A percentile compares a stretch with the other conserved stretches of the same genome.
Evolutionary conservation across 495 filamentous ascomycete genomes (phyloP).

Genomic region (Wilcoxina mikolae): DNA sequence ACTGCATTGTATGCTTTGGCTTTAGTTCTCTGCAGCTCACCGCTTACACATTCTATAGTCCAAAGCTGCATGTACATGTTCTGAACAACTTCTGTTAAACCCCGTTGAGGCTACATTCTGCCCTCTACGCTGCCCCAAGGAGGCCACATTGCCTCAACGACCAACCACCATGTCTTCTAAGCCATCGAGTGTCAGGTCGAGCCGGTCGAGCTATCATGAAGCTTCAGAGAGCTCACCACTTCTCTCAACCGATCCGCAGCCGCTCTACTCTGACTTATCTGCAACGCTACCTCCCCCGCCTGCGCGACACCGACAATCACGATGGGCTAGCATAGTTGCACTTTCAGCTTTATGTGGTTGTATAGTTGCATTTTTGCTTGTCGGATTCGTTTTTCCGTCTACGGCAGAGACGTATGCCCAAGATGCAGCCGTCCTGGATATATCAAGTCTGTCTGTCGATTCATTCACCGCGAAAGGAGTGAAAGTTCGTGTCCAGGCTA

Average conservation of each 20-base stretch:
- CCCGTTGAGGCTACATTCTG: too few species aligned
- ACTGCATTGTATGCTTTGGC: too few species aligned
- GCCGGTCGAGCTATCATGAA: neutral
- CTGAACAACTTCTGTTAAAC: too few species aligned
- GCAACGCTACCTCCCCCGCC: neutral
- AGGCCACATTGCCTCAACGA: too few species aligned
- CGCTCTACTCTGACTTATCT: neutral
- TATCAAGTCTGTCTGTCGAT: constrained; percentile 66
- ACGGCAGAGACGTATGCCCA: constrained; percentile 71
- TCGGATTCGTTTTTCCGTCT: constrained; percentile 64
- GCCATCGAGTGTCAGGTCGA: too few species aligned
- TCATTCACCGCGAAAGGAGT: constrained; percentile 66
- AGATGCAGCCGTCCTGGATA: constrained; percentile 64
- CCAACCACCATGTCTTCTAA: too few species aligned
- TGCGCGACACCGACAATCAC: constrained; percentile 18
- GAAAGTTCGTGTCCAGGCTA: constrained; percentile 59
- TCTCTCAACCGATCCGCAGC: neutral
- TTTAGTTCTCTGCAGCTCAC: too few species aligned
- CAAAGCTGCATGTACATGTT: too few species aligned
- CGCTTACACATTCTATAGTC: too few species aligned
- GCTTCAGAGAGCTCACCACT: neutral
- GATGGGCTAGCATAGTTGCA: constrained; percentile 46
- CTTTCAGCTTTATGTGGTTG: constrained; percentile 36
- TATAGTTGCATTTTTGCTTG: constrained; percentile 37
- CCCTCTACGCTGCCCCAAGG: too few species aligned